Evolutionary conservation across 1,139 yeast genomes (phyloP).

Genomic region (Suhomyces atakaporum): DNA sequence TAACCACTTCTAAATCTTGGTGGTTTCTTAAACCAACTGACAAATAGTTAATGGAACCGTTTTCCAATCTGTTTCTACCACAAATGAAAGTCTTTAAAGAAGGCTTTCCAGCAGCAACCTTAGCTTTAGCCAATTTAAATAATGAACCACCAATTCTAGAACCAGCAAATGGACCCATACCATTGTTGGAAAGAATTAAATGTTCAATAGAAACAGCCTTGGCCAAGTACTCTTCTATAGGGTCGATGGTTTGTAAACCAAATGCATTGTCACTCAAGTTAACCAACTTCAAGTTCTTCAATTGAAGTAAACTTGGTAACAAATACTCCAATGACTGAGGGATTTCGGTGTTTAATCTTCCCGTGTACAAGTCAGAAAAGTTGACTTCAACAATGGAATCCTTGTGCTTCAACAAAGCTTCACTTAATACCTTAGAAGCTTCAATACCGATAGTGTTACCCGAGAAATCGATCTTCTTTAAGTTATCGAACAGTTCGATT

Average conservation of each 20-base stretch:
- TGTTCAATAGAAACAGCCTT: slow-evolving; percentile 81
- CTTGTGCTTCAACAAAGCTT: slow-evolving; percentile 52
- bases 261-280: slow-evolving; percentile 94
- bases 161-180: slow-evolving; percentile 98
- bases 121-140: slow-evolving; percentile 67
- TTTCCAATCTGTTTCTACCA: slow-evolving; percentile 95
- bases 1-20: slow-evolving; percentile 66
- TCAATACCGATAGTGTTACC: slow-evolving; percentile 95
- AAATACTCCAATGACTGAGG: slow-evolving; percentile 77
- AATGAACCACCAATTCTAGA: slow-evolving; percentile 88
- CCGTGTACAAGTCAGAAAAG: slow-evolving; percentile 91
- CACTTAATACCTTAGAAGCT: slow-evolving; percentile 74
- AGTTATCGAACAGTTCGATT: slow-evolving; percentile 36
- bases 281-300: slow-evolving; percentile 68
- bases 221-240: slow-evolving; percentile 74
- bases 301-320: slow-evolving; percentile 70
- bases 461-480: slow-evolving; percentile 72
- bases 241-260: slow-evolving; percentile 93
- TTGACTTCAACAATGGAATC: slow-evolving; percentile 64
- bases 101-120: slow-evolving; percentile 45
- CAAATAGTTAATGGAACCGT: slow-evolving; percentile 83
- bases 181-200: slow-evolving; percentile 87
- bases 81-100: slow-evolving; percentile 82
- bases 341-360: slow-evolving; percentile 91
- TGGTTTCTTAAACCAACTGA: slow-evolving; percentile 79